A percentile compares a stretch with the other conserved stretches of the same genome.
Evolutionary conservation across 1,139 yeast species (phyloP).

Genomic region (Taphrina flavorubra): DNA sequence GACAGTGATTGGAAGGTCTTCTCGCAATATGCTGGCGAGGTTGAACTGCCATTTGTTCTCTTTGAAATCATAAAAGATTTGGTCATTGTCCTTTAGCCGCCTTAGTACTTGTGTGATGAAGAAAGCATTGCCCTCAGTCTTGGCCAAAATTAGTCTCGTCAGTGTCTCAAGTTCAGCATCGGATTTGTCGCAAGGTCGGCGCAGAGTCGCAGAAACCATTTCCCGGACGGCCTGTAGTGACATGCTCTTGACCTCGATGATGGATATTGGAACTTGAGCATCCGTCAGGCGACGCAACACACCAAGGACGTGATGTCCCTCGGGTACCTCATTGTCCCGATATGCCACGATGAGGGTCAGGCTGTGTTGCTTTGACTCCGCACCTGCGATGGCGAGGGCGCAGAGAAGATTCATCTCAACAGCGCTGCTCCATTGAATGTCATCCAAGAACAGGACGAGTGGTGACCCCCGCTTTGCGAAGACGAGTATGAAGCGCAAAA

Average conservation of each 20-base stretch:
- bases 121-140: constrained; percentile 39
- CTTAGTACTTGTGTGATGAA: constrained; percentile 38
- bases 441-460: constrained; percentile 37
- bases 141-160: constrained; percentile 20
- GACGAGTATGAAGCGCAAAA: constrained; percentile 24
- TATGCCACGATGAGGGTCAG: constrained; percentile 30
- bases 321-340: constrained; percentile 37
- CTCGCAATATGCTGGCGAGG: constrained; percentile 27
- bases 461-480: constrained; percentile 35
- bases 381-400: constrained; percentile 25
- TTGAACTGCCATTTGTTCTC: constrained; percentile 27
- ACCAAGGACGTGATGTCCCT: constrained; percentile 27
- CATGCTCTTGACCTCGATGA: constrained; percentile 28
- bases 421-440: constrained; percentile 37
- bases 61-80: constrained; percentile 25
- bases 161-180: constrained; percentile 32
- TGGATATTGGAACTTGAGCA: constrained; percentile 16
- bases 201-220: constrained; percentile 35
- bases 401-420: constrained; percentile 29
- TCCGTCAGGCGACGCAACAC: constrained; percentile 17
- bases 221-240: constrained; percentile 22
- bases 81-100: constrained; percentile 15
- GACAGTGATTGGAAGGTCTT: constrained; percentile 34
- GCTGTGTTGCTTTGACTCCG: constrained; percentile 7
- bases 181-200: constrained; percentile 14